A percentile compares a stretch with the other conserved stretches of the same genome.
Conservation (phyloP, 1,284 basidiomycete species). For the Trichosporon asahii region DNA sequence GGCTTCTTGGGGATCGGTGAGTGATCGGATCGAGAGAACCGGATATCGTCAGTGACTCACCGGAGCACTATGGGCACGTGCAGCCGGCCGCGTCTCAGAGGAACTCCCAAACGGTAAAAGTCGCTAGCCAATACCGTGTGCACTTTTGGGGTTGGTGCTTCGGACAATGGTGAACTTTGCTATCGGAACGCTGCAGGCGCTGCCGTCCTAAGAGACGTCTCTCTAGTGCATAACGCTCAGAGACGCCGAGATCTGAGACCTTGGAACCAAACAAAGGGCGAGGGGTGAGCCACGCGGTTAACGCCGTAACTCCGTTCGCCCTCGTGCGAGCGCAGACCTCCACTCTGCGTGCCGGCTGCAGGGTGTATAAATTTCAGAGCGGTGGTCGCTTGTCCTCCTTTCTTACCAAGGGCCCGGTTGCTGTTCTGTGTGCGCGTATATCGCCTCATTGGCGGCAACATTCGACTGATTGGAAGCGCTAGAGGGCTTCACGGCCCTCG, state of each 20-base stretch:
- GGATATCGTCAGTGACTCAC: background rate
- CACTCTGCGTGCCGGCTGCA: background rate
- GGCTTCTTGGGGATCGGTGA: background rate
- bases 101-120: background rate
- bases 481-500: background rate
- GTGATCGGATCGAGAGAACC: background rate
- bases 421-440: slow-evolving; percentile 8
- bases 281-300: background rate
- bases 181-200: background rate
- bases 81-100: background rate
- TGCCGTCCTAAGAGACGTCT: background rate
- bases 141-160: background rate
- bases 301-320: slow-evolving; percentile 9
- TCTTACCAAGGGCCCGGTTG: slow-evolving; percentile 28
- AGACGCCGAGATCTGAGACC: background rate
- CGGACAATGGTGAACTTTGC: background rate
- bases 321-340: slow-evolving; percentile 8
- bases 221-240: background rate
- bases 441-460: slow-evolving; percentile 6
- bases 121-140: background rate
- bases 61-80: background rate
- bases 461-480: slow-evolving; percentile 27
- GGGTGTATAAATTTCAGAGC: slow-evolving; percentile 12
- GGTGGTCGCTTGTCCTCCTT: background rate
- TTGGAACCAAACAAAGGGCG: slow-evolving; percentile 2